Conservation (phyloP, 306 rosid genomes). For the Alnus rubra region DNA sequence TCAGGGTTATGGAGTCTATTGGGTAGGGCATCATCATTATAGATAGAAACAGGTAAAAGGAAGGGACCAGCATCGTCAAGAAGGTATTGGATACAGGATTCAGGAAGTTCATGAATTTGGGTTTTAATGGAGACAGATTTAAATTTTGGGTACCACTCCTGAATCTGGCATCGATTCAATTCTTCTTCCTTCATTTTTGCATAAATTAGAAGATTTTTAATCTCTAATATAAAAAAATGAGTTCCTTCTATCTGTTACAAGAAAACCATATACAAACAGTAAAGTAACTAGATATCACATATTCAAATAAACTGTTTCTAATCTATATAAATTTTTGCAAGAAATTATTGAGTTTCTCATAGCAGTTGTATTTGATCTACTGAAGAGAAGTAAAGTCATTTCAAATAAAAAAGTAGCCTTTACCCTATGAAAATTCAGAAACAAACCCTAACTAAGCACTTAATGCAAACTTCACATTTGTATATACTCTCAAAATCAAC, state of each 20-base stretch:
- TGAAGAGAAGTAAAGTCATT: too few relatives aligned
- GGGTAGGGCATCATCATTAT: constrained; percentile 78
- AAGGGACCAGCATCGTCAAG: constrained; percentile 70
- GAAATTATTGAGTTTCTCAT: neutral
- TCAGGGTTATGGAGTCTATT: constrained; percentile 62
- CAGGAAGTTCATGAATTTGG: constrained; percentile 65
- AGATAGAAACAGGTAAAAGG: constrained; percentile 63
- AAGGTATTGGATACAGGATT: constrained; percentile 68
- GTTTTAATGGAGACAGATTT: constrained; percentile 64
- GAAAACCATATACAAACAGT: constrained; percentile 12
- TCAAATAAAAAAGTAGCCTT: too few relatives aligned
- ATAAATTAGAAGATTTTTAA: neutral
- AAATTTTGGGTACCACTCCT: constrained; percentile 78
- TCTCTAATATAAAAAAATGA: neutral
- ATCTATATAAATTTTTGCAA: neutral
- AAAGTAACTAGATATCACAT: neutral
- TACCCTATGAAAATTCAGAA: too few relatives aligned
- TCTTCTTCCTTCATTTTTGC: constrained; percentile 59
- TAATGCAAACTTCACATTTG: too few relatives aligned
- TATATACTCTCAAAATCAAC: too few relatives aligned
- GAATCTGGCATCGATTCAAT: constrained; percentile 68
- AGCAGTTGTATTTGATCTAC: neutral
- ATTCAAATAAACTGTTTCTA: neutral
- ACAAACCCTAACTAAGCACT: too few relatives aligned
- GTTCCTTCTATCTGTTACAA: constrained; percentile 22